A percentile compares a stretch with the other conserved stretches of the same genome.
These are phyloP conservation scores for Zygnema circumcarinatum DNA, from an alignment of 139 green algal genomes.

Conservation along the genomic window DNA sequence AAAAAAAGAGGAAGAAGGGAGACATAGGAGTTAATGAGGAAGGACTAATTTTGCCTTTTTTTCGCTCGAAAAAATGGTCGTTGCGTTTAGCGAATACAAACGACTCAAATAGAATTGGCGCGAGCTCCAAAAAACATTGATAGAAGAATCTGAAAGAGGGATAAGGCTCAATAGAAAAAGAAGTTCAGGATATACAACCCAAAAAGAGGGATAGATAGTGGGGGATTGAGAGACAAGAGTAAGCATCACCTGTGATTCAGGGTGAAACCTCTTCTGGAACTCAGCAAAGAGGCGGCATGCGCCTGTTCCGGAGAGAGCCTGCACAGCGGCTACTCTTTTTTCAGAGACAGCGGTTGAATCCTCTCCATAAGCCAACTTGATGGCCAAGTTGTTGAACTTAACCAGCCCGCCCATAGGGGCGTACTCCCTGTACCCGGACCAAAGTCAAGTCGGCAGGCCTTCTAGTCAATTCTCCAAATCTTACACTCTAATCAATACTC, in stretches of 20 bases:
- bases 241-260: conserved; percentile 42
- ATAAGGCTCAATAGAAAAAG: too few relatives aligned
- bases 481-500: conserved; percentile 1
- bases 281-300: conserved; percentile 86
- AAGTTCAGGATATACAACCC: too few relatives aligned
- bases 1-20: background rate
- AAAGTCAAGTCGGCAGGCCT: conserved; percentile 23
- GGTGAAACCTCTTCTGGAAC: conserved; percentile 75
- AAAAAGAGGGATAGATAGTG: too few relatives aligned
- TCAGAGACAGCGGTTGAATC: conserved; percentile 46
- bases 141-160: too few relatives aligned
- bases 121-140: too few relatives aligned
- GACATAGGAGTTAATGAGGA: too few relatives aligned
- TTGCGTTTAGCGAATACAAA: too few relatives aligned
- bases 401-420: conserved; percentile 82
- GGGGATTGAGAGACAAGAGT: too few relatives aligned
- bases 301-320: conserved; percentile 79
- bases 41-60: too few relatives aligned
- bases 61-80: too few relatives aligned
- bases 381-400: conserved; percentile 74
- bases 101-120: too few relatives aligned
- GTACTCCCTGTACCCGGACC: conserved; percentile 71
- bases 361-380: conserved; percentile 87
- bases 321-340: conserved; percentile 75
- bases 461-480: conserved; percentile 1